Evolutionary conservation across 176 grass and related monocot species (phyloP), one percentile per base, ranked within the genome.

Genomic region (Oryza rufipogon): DNA sequence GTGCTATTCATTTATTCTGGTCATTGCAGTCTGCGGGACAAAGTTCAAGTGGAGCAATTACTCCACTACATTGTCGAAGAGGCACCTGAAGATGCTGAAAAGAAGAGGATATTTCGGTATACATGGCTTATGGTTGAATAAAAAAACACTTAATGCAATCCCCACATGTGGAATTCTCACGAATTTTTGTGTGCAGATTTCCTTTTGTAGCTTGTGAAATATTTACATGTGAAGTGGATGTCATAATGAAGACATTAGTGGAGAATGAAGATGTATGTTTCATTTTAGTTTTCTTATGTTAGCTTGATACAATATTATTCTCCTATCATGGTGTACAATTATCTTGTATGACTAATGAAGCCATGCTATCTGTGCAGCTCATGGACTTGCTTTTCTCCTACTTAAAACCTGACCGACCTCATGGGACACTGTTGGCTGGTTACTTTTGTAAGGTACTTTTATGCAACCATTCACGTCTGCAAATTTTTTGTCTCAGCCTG

Each of bases 141-240:
- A 69, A 64, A 47, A 68, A 26, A 5, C 14, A 28, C 45, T 56
- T 88, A 3, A 16, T 86, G 15, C 7, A 64, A 67, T 32, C 4
- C 60, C 41, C 68, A 77, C 45, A 73, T 30, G 20, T 72, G 39
- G n/a, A 67, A 15, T 87, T 87, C 47, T 33, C 64, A 77, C 76
- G 69, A 56, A 61, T 82, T 70, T 51, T 22, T 51, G 7, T 46
- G 68, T 87, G 68, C 87, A 99, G 96, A 87, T 99, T 99, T 92
- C 96, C 96, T 32, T 99, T 99, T 84, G 92, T 99, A 88, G 96
- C 96, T 70, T 99, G 96, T 86, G 96, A 99, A 89, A 92, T 99
- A 92, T 96, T 99, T 80, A 99, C 88, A 56, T 99, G 96, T 73
- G 96, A 99, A 83, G 91, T 99, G 82, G 96, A 99, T 84, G 94